Conservation (phyloP, 805 yeast species). For the Metschnikowia vanudenii region DNA sequence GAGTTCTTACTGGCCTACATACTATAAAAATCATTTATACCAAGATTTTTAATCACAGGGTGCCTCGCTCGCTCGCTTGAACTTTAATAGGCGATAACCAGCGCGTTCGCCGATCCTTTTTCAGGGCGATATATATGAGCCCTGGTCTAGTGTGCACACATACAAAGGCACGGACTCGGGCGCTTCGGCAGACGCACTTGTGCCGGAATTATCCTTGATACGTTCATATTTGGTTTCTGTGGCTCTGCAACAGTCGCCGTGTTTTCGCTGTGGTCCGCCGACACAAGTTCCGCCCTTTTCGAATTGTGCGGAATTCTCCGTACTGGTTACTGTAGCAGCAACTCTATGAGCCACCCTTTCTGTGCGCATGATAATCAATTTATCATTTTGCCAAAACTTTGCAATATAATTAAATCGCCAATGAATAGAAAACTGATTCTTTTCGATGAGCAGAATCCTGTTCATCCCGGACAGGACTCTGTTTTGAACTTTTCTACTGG, state of each 20-base stretch:
- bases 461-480: not conserved
- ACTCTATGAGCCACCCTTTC: not conserved
- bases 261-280: not conserved
- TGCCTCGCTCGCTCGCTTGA: too few relatives aligned
- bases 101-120: too few relatives aligned
- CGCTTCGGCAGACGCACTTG: not conserved
- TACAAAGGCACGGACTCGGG: not conserved
- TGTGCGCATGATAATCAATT: not conserved
- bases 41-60: too few relatives aligned
- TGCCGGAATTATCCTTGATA: not conserved
- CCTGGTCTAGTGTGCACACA: too few relatives aligned
- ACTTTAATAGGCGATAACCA: too few relatives aligned
- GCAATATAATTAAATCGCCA: not conserved
- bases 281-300: too few relatives aligned
- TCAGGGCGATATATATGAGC: too few relatives aligned
- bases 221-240: not conserved
- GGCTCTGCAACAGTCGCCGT: not conserved
- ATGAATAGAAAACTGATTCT: slow-evolving; percentile 11
- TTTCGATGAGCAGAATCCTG: slow-evolving; percentile 6
- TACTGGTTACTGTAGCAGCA: not conserved
- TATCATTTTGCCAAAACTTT: not conserved
- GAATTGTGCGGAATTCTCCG: too few relatives aligned
- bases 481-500: not conserved
- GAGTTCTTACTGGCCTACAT: too few relatives aligned
- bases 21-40: too few relatives aligned